Evolutionary conservation across 1,284 basidiomycete species (phyloP), one percentile per base, ranked within the genome.

Genomic region (Heimioporus punctisporus): DNA sequence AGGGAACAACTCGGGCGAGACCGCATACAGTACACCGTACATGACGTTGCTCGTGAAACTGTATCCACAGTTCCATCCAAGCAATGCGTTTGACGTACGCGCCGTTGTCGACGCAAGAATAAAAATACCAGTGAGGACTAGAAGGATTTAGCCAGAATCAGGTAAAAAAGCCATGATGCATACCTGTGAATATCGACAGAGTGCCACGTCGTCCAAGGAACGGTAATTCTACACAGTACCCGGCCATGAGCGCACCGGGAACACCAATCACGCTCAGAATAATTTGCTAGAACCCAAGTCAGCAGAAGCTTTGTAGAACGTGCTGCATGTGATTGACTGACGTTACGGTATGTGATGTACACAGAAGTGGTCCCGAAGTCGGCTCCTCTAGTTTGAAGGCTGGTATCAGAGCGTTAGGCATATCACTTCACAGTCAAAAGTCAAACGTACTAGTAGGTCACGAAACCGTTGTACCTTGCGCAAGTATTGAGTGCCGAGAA

Each of bases 1-100:
- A 5, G 88, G 87, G 73, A 92, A 91, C 11, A 90, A 65, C 66
- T 92, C 88, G 2, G 85, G 85, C 0, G 85, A 83, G 45, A 86
- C 62, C 12, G 87, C 86, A 61, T 90, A 92, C 54, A 91, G 70
- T 2, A 91, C 86, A 17, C 87, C 88, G 57, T 90, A 91, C 88
- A 92, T 91, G 55, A 90, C 77, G 61, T 88, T 86, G 57, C 84
- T 85, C 28, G 77, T 78, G 63, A 88, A 84, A 15, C 80, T 80
- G 58, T 85, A 85, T 34, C 79, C 83, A 59, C 82, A 86, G 58
- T 86, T 86, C 81, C 83, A 88, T 25, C 84, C 86, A 62, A 88
- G 80, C 62, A 93, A 70, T 64, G 87, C 75, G 72, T 81, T 72
- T 4, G 85, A 86, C 14, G 80, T 83, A 44, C 85, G 77, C 11